Base-by-base conservation (phyloP, 1,284 basidiomycete genomes). In the Ceratobasidium sp. region DNA sequence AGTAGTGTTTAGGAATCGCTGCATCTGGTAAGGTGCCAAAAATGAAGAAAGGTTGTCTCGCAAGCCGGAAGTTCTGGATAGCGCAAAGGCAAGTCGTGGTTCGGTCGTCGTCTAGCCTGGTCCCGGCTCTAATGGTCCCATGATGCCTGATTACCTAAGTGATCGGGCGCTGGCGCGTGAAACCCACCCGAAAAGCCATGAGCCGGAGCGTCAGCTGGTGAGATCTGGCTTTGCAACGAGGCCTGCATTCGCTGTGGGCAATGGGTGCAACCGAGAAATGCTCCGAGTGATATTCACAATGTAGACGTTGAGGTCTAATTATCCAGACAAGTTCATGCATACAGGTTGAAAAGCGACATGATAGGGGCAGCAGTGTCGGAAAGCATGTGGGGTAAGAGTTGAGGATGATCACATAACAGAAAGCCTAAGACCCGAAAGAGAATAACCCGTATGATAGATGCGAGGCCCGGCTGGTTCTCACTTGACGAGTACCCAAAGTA, bases 401-500 rank as follows among this genome's bases (percentile, higher is more conserved):
- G 14, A 60, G 59, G 10, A 28, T 16, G 28, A 62, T 46, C 8
- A 50, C 18, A n/a, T 5, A 5, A 50, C n/a, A 26, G 18, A 50
- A 50, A 50, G 36, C 36, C 6, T 39, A 39, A 39, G 36, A 39
- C 36, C 36, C 36, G n/a, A 50, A 50, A 50, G 18, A 46, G 23
- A 36, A 41, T 6, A 43, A 43, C 39, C 43, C 16, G 43, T 14
- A 60, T 21, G 26, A 60, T 21, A 62, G 34, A 14, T 14, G 36
- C 36, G 8, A 39, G 8, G 36, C 14, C 14, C 36, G 16, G 14
- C n/a, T 45, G 10, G 16, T 23, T 10, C 36, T 64, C 46, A 64
- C 61, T 64, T 64, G 61, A 64, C 61, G 2, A 64, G 30, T 3
- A 64, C 61, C 61, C 61, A 64, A 28, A 64, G 61, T 16, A 64